Conservation (phyloP, 768 basidiomycete genomes). For the Clitopilus hobsonii region DNA sequence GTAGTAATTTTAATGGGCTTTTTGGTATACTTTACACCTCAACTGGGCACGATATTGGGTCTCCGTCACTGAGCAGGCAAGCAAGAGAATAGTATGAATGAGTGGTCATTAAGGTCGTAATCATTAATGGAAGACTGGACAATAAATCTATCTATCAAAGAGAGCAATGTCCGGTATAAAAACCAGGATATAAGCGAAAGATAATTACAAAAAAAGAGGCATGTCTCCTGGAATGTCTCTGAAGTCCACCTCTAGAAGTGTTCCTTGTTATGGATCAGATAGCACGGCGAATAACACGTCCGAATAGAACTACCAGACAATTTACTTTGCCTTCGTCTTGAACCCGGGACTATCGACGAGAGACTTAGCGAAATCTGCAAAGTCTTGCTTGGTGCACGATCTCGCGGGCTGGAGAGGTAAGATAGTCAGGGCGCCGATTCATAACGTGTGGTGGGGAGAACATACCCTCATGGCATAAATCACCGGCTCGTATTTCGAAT, state of each 20-base stretch:
- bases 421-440: background rate
- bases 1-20: background rate
- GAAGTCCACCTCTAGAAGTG: background rate
- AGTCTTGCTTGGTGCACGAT: slow-evolving; percentile 46
- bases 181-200: background rate
- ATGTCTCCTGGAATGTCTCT: background rate
- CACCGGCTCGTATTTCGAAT: slow-evolving; percentile 37
- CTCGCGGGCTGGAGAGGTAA: slow-evolving; percentile 35
- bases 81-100: too few relatives aligned
- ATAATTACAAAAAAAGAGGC: background rate
- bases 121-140: background rate
- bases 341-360: slow-evolving; percentile 35
- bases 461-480: slow-evolving; percentile 64
- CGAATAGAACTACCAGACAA: background rate
- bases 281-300: too few relatives aligned
- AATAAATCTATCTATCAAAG: background rate
- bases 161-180: background rate
- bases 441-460: background rate
- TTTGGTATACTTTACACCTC: background rate
- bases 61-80: background rate
- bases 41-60: background rate
- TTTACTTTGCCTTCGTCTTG: slow-evolving; percentile 3
- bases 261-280: background rate
- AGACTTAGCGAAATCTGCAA: slow-evolving; percentile 45
- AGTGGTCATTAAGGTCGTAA: background rate